phyloP scores from a whole-genome alignment of 2,329 filamentous ascomycete species.

The Chaetomium sp. region DNA sequence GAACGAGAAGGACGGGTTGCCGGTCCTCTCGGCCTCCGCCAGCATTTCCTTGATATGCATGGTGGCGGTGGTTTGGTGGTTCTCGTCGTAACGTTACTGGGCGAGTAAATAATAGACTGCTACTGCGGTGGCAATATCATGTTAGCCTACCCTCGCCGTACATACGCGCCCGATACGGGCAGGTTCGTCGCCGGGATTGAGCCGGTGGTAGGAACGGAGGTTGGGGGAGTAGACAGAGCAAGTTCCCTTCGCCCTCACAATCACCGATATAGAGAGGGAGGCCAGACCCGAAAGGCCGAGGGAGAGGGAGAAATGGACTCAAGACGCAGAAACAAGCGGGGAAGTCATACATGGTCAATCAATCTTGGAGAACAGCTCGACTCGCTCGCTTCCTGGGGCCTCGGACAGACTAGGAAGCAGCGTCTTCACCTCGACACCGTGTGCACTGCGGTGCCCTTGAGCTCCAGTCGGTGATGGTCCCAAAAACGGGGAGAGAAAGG shows the following conservation, averaged over 20 bases:
- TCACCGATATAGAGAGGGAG: neutral
- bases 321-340: neutral
- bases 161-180: too few species aligned
- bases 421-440: constrained; percentile 7
- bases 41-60: constrained; percentile 98
- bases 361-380: constrained; percentile 8
- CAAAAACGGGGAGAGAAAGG: constrained; percentile 1
- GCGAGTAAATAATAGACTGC: neutral
- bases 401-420: constrained; percentile 2
- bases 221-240: too few species aligned
- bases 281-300: neutral
- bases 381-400: constrained; percentile 5
- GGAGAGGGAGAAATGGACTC: neutral
- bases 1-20: constrained; percentile 90
- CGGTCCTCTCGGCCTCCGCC: constrained; percentile 68
- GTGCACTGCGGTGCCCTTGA: constrained; percentile 6
- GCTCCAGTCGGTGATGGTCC: constrained; percentile 1
- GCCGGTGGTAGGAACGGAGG: too few species aligned
- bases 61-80: constrained; percentile 31
- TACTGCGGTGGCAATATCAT: neutral
- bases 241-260: neutral
- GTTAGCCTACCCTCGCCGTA: constrained; percentile 7
- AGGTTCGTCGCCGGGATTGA: too few species aligned
- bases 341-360: constrained; percentile 1
- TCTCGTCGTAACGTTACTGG: neutral